Evolutionary conservation across 441 rosid species (phyloP).

Genomic region (Erodium chrysanthum): DNA sequence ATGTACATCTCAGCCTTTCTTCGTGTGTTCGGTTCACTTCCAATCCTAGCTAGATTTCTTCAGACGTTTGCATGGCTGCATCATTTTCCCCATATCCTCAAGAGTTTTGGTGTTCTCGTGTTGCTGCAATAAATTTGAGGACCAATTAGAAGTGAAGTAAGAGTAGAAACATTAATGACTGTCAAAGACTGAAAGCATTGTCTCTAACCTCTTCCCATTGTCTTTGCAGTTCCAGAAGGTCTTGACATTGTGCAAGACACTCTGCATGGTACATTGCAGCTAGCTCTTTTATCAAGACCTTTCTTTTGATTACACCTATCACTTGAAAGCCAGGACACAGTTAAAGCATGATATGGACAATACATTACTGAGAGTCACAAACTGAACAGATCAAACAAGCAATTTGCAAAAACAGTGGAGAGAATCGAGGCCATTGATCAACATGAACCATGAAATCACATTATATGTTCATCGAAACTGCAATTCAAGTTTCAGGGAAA

Average conservation of each 20-base stretch:
- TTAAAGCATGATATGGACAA: not conserved
- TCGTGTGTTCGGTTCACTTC: too few relatives aligned
- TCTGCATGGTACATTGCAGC: conserved; percentile 72
- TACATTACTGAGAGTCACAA: too few relatives aligned
- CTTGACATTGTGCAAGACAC: conserved; percentile 67
- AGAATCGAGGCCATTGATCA: too few relatives aligned
- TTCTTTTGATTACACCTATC: conserved; percentile 90
- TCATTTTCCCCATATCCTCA: conserved; percentile 56
- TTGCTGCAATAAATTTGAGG: conserved; percentile 43
- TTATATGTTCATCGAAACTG: too few relatives aligned
- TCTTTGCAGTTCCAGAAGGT: conserved; percentile 69
- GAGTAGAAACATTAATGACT: not conserved
- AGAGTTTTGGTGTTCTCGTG: conserved; percentile 39
- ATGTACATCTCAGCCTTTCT: not conserved
- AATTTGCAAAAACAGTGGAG: not conserved
- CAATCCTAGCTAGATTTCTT: conserved; percentile 55
- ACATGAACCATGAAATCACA: too few relatives aligned
- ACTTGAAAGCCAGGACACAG: conserved; percentile 26
- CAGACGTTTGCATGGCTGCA: conserved; percentile 47
- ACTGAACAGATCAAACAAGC: not conserved
- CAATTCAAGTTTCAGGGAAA: too few relatives aligned
- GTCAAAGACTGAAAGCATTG: not conserved
- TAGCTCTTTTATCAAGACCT: conserved; percentile 73
- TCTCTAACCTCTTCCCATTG: conserved; percentile 54
- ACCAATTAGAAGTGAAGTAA: conserved; percentile 1